Evolutionary conservation across 2,329 filamentous ascomycete genomes (phyloP), one percentile per base, ranked within the genome.

Genomic region (Escovopsis sp.): DNA sequence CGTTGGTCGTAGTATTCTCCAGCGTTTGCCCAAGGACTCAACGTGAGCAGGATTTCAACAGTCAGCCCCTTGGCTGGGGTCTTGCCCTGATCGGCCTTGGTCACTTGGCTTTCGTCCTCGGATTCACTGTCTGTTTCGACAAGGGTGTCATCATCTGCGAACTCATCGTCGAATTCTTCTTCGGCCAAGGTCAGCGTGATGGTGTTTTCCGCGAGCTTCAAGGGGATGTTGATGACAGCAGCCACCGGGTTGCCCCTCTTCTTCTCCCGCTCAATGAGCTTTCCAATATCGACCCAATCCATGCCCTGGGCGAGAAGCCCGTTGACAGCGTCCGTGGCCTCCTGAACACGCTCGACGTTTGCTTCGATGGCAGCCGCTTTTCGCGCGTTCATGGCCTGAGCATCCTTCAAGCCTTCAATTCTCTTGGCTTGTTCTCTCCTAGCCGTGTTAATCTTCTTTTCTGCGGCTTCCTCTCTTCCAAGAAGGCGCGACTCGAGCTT

Each of bases 261-360:
- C 57, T 93, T 84, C 57, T 96, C 89, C 49, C 86, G 75, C 57
- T 94, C 86, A 40, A 98, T 84, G 47, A 98, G 65, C 44, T 81
- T 83, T 9, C 76, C 85, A 52, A 96, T 88, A 49, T 95, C 84
- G 10, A 86, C 78, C 91, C 91, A 98, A 53, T 98, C 91, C 87
- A 96, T 96, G 10, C 89, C 89, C 54, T 94, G 86, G 5, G 76
- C 76, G 45, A 98, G 76, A n/a, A 96, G 66, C 1, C 85, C 84
- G 57, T 94, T 96, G 41, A 98, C 81, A 4, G 91, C 87, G 57
- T 87, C 84, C 58, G 87, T 87, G 5, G 86, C 87, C 62, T 96
- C 91, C 57, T 94, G 84, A 0, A 96, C 88, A 39, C 87, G 76
- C 55, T 94, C 85, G 2, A 86, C 70, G 53, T 98, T 96, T 16